phyloP scores from a whole-genome alignment of 2,329 filamentous ascomycete genomes.

The Phialocephala subalpina region DNA sequence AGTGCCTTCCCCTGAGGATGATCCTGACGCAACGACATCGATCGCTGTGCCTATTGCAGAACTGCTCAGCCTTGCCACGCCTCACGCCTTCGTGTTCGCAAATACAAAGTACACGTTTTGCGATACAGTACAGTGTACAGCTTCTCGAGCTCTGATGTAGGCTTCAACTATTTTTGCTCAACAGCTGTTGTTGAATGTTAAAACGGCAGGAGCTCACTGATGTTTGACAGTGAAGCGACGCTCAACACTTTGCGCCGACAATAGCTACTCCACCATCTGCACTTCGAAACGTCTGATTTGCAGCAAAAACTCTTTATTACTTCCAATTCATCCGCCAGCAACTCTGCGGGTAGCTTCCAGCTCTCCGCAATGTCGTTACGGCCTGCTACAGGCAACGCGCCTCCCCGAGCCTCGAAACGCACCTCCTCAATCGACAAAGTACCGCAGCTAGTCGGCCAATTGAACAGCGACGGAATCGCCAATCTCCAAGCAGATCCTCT shows the following conservation, averaged over 20 bases:
- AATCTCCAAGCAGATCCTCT: slow-evolving; percentile 27
- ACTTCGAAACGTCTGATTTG: not conserved
- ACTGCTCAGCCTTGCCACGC: slow-evolving; percentile 4
- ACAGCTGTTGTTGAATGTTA: not conserved
- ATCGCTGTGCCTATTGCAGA: not conserved
- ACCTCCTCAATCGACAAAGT: slow-evolving; percentile 32
- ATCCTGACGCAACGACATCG: not conserved
- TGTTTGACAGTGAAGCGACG: not conserved
- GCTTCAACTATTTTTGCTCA: not conserved
- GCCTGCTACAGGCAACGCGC: slow-evolving; percentile 14
- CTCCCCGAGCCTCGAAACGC: slow-evolving; percentile 15
- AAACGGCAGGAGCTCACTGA: not conserved
- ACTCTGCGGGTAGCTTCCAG: not conserved
- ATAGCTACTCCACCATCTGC: not conserved
- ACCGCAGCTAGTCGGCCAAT: slow-evolving; percentile 31
- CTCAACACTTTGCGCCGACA: not conserved
- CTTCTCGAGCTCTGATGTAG: not conserved
- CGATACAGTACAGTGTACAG: not conserved
- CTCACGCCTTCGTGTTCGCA: not conserved
- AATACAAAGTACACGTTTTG: not conserved
- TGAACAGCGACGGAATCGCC: slow-evolving; percentile 35
- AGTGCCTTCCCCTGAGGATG: not conserved
- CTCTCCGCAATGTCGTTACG: slow-evolving; percentile 21
- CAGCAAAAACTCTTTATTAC: not conserved
- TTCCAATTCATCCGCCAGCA: not conserved